These are phyloP conservation scores for Dothistroma pini DNA, from an alignment of 2,329 filamentous ascomycete species.

Conservation along the genomic window DNA sequence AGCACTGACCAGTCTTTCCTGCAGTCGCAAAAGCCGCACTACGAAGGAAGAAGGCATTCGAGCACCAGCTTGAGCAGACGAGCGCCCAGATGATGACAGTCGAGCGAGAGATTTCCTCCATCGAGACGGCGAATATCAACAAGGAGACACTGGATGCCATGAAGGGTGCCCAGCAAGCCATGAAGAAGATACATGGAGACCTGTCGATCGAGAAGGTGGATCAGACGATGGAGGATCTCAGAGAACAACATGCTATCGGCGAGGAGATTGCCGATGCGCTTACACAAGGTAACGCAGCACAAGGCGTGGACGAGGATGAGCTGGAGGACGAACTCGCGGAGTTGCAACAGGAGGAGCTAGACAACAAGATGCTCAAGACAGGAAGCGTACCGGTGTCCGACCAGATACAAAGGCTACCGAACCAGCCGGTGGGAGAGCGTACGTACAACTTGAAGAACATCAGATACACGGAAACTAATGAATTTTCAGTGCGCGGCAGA, in stretches of 20 bases:
- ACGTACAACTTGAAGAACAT: conserved; percentile 42
- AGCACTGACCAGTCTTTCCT: conserved; percentile 1
- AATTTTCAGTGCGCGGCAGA: conserved; percentile 43
- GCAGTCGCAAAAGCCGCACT: conserved; percentile 86
- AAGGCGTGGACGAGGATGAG: conserved; percentile 79
- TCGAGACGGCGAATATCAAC: conserved; percentile 99
- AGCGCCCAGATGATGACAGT: conserved; percentile 84
- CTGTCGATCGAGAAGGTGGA: conserved; percentile 94
- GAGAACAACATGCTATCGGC: conserved; percentile 88
- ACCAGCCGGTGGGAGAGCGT: conserved; percentile 71
- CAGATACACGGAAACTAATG: conserved; percentile 30
- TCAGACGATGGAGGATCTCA: conserved; percentile 86
- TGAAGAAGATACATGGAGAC: conserved; percentile 88
- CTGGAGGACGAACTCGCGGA: conserved; percentile 80
- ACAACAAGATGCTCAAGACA: conserved; percentile 89
- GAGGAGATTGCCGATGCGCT: conserved; percentile 90
- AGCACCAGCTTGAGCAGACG: conserved; percentile 89
- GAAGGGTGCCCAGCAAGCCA: conserved; percentile 84
- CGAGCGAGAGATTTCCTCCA: conserved; percentile 92
- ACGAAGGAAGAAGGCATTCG: conserved; percentile 89
- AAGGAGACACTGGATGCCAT: conserved; percentile 92
- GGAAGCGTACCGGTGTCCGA: conserved; percentile 79
- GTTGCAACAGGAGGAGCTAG: conserved; percentile 87
- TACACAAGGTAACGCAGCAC: conserved; percentile 61
- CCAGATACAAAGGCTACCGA: conserved; percentile 71